Base-by-base conservation (phyloP, 805 yeast species). In the Zygoascus flipseniorum region DNA sequence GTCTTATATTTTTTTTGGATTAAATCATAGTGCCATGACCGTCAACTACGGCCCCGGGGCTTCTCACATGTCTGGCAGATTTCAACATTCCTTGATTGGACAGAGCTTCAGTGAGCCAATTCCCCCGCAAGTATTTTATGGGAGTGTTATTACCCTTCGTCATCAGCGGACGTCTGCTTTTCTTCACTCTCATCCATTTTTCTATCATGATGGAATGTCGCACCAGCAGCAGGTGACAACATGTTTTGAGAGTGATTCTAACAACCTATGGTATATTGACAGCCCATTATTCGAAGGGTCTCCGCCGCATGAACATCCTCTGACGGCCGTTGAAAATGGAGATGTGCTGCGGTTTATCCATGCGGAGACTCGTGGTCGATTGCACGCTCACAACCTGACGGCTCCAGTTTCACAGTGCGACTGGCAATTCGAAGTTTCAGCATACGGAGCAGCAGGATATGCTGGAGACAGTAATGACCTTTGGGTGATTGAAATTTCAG, bases 261-360 rank as follows among this genome's bases (percentile, higher is more conserved):
- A 80, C 62, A 85, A 84, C 62, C 79, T 79, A 53, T 88, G 92
- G 86, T 70, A 78, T 26, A 64, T 87, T 47, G 88, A 85, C 19
- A 20, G 28, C 13, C 43, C 48, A 10, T 41, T 32, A 14, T 18
- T 8, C 2, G 48, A 32, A 18, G 48, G 31, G 43, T 3, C 20
- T 10, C 31, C 48, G 6, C 31, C 37, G 4, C 18, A 23, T 26
- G 46, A 18, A 4, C 19, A 3, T n/a, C 23, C 39, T 10, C 31
- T 39, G 13, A 26, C 16, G 3, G 19, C 42, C 4, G 47, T 52
- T 28, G 23, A 13, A 18, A n/a, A 42, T 26, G 75, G 71, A 50
- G 80, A 82, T 45, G 32, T 48, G 8, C 39, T 61, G 28, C 52
- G 60, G 14, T 67, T 76, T n/a, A 76, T 85, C 56, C 77, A 85